These are phyloP conservation scores for Monosiga brevicollis DNA, from an alignment of 78 protist species.

Conservation along the genomic window DNA sequence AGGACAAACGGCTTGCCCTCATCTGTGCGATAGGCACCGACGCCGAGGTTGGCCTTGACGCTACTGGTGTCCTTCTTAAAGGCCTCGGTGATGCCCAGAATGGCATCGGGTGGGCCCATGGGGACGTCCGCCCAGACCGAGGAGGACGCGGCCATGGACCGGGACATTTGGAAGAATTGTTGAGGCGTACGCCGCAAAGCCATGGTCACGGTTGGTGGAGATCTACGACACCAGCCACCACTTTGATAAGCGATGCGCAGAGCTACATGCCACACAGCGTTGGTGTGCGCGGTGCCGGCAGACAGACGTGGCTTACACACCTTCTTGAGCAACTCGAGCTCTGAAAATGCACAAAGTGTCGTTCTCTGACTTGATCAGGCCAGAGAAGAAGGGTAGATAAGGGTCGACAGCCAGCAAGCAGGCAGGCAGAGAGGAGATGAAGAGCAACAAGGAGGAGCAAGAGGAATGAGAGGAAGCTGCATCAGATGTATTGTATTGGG, in stretches of 20 bases:
- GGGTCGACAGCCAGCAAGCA: background rate
- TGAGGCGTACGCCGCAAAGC: too few species aligned
- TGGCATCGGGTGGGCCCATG: background rate
- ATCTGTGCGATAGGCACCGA: conserved; percentile 19
- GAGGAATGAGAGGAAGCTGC: conserved; percentile 10
- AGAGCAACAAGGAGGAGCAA: background rate
- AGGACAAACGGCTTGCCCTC: conserved; percentile 23
- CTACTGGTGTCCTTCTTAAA: conserved; percentile 48
- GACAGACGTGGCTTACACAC: too few species aligned
- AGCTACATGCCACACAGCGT: too few species aligned
- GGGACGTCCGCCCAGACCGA: background rate
- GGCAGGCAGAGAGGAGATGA: background rate
- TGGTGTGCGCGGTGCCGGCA: too few species aligned
- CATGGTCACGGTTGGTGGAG: too few species aligned
- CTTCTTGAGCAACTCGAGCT: too few species aligned
- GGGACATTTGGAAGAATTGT: too few species aligned
- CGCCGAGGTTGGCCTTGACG: conserved; percentile 23
- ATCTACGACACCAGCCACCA: too few species aligned
- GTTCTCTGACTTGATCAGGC: too few species aligned
- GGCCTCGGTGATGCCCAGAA: conserved; percentile 20
- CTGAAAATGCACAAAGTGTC: too few species aligned
- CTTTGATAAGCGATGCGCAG: too few species aligned
- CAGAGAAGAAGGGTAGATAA: background rate
- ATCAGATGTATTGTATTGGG: conserved; percentile 19
- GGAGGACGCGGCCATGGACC: too few species aligned